phyloP scores from a whole-genome alignment of 169 alveolate species.

The Amoebophrya sp. region DNA sequence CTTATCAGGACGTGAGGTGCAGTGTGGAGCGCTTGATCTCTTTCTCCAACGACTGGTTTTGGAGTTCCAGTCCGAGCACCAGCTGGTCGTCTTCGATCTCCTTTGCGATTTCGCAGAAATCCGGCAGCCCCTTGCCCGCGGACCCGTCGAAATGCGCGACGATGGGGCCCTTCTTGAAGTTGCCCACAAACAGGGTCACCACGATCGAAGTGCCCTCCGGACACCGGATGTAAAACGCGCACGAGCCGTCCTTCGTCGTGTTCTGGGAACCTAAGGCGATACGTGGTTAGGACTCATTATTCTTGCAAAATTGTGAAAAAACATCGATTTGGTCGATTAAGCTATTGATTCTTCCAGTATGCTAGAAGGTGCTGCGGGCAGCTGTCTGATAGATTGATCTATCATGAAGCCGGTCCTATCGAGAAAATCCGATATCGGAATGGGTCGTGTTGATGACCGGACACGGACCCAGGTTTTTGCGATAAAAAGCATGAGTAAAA shows the following conservation, averaged over 20 bases:
- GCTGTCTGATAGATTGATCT: too few relatives aligned
- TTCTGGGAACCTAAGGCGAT: neutral
- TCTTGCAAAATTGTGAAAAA: too few relatives aligned
- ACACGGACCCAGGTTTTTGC: too few relatives aligned
- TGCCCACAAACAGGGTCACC: slow-evolving; percentile 9
- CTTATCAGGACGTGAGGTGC: neutral
- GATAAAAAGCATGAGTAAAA: too few relatives aligned
- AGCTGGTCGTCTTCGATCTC: slow-evolving; percentile 11
- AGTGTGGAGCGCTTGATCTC: neutral
- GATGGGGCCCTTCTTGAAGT: slow-evolving; percentile 16
- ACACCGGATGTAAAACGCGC: slow-evolving; percentile 5
- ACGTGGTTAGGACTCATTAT: too few relatives aligned
- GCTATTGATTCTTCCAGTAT: too few relatives aligned
- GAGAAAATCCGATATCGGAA: too few relatives aligned
- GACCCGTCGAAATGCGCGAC: slow-evolving; percentile 15
- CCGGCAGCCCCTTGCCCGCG: slow-evolving; percentile 20
- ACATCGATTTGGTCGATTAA: too few relatives aligned
- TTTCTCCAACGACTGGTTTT: neutral
- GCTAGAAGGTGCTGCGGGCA: too few relatives aligned
- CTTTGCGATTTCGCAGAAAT: slow-evolving; percentile 10
- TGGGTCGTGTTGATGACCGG: too few relatives aligned
- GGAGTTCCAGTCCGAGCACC: neutral
- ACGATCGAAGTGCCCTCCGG: slow-evolving; percentile 15
- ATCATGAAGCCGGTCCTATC: too few relatives aligned
- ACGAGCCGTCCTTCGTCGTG: neutral